Base-by-base conservation (phyloP, 2,329 filamentous ascomycete genomes). In the Chaetomiaceae sp. region DNA sequence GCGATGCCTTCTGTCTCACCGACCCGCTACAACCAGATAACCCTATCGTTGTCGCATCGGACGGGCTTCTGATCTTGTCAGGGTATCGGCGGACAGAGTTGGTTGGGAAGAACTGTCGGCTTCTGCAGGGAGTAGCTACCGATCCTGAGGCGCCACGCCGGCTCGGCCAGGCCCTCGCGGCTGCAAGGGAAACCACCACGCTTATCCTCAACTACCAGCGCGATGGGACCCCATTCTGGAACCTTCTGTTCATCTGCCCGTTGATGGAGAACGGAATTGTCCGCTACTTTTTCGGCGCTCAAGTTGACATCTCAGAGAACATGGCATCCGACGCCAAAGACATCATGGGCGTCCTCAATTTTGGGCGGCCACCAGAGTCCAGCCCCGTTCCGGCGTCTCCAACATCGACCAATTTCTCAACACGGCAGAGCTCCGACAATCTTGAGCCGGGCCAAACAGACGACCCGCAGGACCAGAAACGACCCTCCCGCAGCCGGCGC, bases 1-100 rank as follows among this genome's bases (percentile, higher is more conserved):
- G 79, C 8, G 73, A 79, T 44, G 79, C 79, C 20, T 84, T 84
- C 58, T 80, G 79, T 51, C 62, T 84, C 14, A 81, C 77, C 0
- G 76, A 83, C 59, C 76, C 77, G 0, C 61, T 66, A 4, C 69
- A 70, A 38, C 68, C 72, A 0, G 76, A 80, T 45, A 79, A 79
- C 54, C 75, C 78, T 4, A 74, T 80, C 52, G 60, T 74, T 1
- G 77, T 66, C 56, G 75, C 74, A 2, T 78, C 76, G 0, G 76
- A 79, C 58, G 75, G 75, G 0, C 75, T 80, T 48, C 66, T 78
- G 21, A 67, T 67, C 20, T 70, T 78, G 9, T 75, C 73, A 1
- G 76, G 76, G 1, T 79, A 77, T 49, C 55, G 59, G 4, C 64
- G 74, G 16, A 64, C 65, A n/a, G 75, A 79, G 25, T 71, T 78